Evolutionary conservation across 306 rosid species (phyloP), one percentile per base, ranked within the genome.

Genomic region (Cajanus cajan): DNA sequence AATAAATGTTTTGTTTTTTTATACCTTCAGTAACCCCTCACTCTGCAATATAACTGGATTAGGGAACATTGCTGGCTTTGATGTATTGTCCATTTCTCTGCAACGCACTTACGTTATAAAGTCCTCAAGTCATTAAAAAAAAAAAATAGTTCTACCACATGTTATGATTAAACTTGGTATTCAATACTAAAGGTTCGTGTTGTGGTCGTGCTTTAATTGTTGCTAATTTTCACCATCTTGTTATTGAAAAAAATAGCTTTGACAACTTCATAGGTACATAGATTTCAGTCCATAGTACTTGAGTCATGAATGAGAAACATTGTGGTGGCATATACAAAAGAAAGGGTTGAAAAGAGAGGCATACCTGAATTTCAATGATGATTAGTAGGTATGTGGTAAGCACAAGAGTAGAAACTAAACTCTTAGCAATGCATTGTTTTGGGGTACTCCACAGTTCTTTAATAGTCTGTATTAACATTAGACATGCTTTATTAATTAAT

Each of bases 11-110:
- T 10, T 10, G 1, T 44, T 33, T 3, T 28, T 28, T 28, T 28
- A 3, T 44, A 80, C 84, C 79, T 80, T 80, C 14, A 50, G 33
- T n/a, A 73, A 74, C 21, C 24, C 61, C 63, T 73, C 76, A 33
- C 80, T 80, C 43, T 73, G 79, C 34, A 80, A 45, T 62, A 80
- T 72, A 0, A 16, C 39, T 64, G 68, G 69, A 44, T 54, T 66
- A 31, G 80, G 52, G 4, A 15, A 8, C 48, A 21, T 16, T 40
- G 0, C 0, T 22, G 34, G 28, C 58, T 37, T 72, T 48, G 79
- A 21, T 63, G 3, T 43, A 1, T 54, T 43, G 13, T 68, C 76
- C 82, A 78, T 78, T 78, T 40, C 68, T 14, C 57, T 44, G 24
- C 14, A 67, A 25, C 34, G 8, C 21, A 67, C 36, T 12, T 33